phyloP scores from a whole-genome alignment of 108 stramenopile genomes.

The Cyclotella baltica region DNA sequence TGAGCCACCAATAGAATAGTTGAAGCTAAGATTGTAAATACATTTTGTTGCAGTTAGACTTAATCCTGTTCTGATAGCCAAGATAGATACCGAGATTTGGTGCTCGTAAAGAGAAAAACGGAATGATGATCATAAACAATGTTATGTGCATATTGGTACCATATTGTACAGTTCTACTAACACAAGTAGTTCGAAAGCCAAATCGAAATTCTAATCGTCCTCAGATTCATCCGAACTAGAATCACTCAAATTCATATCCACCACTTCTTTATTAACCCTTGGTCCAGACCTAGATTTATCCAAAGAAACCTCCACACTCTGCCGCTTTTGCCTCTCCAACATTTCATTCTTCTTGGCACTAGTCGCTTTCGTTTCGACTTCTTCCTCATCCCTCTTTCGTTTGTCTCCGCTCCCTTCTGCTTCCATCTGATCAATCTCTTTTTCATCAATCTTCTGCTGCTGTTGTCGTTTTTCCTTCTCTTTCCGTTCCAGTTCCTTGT shows the following conservation, averaged over 20 bases:
- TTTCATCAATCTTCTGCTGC: constrained; percentile 34
- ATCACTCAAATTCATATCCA: constrained; percentile 84
- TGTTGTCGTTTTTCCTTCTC: constrained; percentile 12
- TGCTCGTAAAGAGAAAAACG: too few relatives aligned
- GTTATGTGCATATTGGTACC: too few relatives aligned
- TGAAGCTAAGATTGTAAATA: too few relatives aligned
- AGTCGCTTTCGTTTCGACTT: background rate
- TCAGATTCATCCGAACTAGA: constrained; percentile 66
- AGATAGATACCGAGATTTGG: too few relatives aligned
- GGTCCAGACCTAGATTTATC: background rate
- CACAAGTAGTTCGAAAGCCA: too few relatives aligned
- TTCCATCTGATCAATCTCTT: constrained; percentile 33
- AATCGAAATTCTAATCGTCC: constrained; percentile 37
- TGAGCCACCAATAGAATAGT: too few relatives aligned
- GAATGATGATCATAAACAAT: too few relatives aligned
- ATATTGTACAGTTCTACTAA: too few relatives aligned
- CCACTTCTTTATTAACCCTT: constrained; percentile 20
- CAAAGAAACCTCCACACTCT: constrained; percentile 9
- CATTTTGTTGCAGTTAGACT: too few relatives aligned
- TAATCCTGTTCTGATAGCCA: too few relatives aligned
- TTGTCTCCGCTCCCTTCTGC: constrained; percentile 14
- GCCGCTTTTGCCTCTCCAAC: constrained; percentile 13
- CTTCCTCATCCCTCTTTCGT: constrained; percentile 21
- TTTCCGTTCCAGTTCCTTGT: constrained; percentile 40
- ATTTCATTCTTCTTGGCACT: constrained; percentile 49